phyloP scores from a whole-genome alignment of 176 grass and related monocot species.

The Puya raimondii region DNA sequence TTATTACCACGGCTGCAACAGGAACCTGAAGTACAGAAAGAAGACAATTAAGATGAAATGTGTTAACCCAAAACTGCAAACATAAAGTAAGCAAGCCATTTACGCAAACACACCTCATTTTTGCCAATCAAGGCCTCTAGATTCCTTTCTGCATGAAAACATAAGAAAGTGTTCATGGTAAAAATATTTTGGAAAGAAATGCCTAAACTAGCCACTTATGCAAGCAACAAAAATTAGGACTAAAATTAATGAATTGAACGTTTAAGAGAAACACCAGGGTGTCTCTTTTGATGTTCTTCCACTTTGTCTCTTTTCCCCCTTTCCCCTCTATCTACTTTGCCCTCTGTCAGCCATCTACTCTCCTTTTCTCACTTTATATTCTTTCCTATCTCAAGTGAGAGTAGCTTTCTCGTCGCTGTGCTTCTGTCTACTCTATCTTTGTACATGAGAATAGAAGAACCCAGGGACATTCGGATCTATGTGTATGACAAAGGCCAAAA shows the following conservation, averaged over 20 bases:
- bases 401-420: no score
- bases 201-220: background rate
- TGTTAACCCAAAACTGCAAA: background rate
- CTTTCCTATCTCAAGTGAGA: no score
- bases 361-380: no score
- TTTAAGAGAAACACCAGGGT: no score
- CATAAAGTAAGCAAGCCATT: conserved; percentile 9
- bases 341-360: no score
- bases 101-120: conserved; percentile 39
- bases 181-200: background rate
- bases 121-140: conserved; percentile 41
- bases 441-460: no score
- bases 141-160: conserved; percentile 49
- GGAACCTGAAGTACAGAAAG: conserved; percentile 40
- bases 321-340: no score
- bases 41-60: conserved; percentile 17
- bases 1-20: conserved; percentile 90
- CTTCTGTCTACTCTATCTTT: no score
- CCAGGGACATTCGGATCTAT: no score
- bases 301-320: no score
- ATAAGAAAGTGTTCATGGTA: background rate
- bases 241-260: background rate
- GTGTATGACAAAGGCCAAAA: no score
- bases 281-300: no score
- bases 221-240: background rate